phyloP scores from a whole-genome alignment of 257 asterid species.

The Oldenlandia corymbosa region DNA sequence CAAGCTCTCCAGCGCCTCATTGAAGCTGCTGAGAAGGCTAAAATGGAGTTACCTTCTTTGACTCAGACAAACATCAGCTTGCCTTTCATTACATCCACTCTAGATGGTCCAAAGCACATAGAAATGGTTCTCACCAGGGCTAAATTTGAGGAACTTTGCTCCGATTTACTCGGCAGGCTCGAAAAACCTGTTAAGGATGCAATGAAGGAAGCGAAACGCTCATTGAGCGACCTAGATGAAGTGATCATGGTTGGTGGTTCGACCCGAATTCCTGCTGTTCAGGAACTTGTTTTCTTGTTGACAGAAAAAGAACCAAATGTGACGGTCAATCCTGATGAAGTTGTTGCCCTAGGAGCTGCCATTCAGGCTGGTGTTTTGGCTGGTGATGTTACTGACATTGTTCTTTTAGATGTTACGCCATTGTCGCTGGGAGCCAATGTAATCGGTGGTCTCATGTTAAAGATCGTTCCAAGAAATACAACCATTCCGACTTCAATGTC shows the following conservation, averaged over 20 bases:
- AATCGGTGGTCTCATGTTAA: constrained; percentile 96
- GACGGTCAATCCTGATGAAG: constrained; percentile 96
- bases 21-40: constrained; percentile 97
- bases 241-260: constrained; percentile 97
- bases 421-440: constrained; percentile 90
- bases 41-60: constrained; percentile 91
- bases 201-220: constrained; percentile 86
- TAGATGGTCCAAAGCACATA: constrained; percentile 97
- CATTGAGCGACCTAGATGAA: constrained; percentile 78
- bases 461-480: constrained; percentile 87
- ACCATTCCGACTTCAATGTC: constrained; percentile 94
- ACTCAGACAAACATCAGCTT: constrained; percentile 86
- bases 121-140: constrained; percentile 90
- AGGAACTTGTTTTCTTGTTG: constrained; percentile 80
- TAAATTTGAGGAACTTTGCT: constrained; percentile 89
- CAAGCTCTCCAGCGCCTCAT: constrained; percentile 98
- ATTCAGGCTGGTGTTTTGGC: constrained; percentile 98
- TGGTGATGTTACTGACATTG: constrained; percentile 95
- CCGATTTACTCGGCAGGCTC: constrained; percentile 91
- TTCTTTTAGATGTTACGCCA: constrained; percentile 89
- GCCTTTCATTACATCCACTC: constrained; percentile 98
- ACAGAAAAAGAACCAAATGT: constrained; percentile 97
- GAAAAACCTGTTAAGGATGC: constrained; percentile 92
- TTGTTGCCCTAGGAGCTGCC: constrained; percentile 99
- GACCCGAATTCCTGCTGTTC: constrained; percentile 96